Conservation (phyloP, 2,329 filamentous ascomycete genomes). For the Beauveria asiatica region DNA sequence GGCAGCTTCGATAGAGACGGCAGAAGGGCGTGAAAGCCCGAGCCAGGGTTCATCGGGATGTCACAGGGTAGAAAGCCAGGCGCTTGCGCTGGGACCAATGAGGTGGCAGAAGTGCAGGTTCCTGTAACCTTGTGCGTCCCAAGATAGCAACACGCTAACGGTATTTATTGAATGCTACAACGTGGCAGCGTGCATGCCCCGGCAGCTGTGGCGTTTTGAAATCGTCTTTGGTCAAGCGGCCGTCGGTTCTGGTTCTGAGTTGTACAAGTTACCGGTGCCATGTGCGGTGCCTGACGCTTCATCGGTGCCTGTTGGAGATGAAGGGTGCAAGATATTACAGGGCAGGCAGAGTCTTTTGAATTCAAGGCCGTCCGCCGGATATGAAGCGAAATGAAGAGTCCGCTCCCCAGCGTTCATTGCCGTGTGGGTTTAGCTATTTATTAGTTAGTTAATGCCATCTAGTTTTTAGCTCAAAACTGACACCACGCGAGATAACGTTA, state of each 20-base stretch:
- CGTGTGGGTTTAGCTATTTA: neutral
- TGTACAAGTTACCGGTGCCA: neutral
- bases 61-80: neutral
- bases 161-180: conserved; percentile 2
- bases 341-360: neutral
- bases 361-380: neutral
- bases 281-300: neutral
- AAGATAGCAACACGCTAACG: conserved; percentile 11
- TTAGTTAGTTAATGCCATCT: neutral
- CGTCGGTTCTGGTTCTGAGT: neutral
- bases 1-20: neutral
- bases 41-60: neutral
- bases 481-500: neutral
- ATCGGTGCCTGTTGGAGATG: neutral
- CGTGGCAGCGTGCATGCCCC: neutral
- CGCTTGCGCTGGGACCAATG: conserved; percentile 8
- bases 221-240: neutral
- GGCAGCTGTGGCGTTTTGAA: neutral
- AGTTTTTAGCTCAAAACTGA: neutral
- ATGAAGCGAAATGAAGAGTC: neutral
- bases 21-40: neutral
- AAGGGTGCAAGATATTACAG: neutral
- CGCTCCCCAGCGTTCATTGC: neutral
- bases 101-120: neutral
- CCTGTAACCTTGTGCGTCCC: conserved; percentile 9